Percentiles rank a stretch among this genome's conserved stretches.
Conservation (phyloP, 306 rosid genomes). For the Vachellia collinsii region DNA sequence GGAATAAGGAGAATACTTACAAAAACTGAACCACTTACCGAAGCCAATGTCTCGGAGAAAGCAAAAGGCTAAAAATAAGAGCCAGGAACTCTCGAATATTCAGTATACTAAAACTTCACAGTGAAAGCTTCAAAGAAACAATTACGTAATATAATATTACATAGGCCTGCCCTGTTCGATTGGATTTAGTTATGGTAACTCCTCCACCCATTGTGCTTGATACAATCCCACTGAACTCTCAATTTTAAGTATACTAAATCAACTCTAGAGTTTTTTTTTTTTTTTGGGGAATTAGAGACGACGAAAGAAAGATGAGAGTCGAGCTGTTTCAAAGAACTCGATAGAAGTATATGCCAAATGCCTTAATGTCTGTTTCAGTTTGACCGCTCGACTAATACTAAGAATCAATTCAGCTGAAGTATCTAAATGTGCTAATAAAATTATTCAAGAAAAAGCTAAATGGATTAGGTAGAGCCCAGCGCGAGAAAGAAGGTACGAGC, state of each 20-base stretch:
- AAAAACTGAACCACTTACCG: slow-evolving; percentile 35
- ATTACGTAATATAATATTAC: background rate
- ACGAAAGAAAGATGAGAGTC: background rate
- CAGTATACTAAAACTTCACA: background rate
- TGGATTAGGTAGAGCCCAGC: background rate
- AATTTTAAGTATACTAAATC: background rate
- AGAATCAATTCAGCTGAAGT: background rate
- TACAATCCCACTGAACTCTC: background rate
- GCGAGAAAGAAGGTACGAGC: background rate
- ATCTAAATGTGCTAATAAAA: background rate
- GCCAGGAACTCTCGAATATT: background rate
- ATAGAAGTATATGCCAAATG: background rate
- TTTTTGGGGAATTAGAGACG: background rate
- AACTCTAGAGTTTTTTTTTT: background rate
- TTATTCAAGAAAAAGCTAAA: background rate
- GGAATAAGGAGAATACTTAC: slow-evolving; percentile 45
- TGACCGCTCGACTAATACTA: background rate
- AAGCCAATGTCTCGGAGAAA: slow-evolving; percentile 48
- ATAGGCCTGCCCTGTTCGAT: background rate
- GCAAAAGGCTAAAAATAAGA: slow-evolving; percentile 31
- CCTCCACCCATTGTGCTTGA: background rate
- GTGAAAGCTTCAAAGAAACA: background rate
- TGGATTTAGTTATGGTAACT: background rate
- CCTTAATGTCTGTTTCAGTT: background rate
- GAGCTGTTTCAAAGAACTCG: background rate